A percentile compares a stretch with the other conserved stretches of the same genome.
Conservation (phyloP, 139 green algal genomes). For the Haematococcus sp. region DNA sequence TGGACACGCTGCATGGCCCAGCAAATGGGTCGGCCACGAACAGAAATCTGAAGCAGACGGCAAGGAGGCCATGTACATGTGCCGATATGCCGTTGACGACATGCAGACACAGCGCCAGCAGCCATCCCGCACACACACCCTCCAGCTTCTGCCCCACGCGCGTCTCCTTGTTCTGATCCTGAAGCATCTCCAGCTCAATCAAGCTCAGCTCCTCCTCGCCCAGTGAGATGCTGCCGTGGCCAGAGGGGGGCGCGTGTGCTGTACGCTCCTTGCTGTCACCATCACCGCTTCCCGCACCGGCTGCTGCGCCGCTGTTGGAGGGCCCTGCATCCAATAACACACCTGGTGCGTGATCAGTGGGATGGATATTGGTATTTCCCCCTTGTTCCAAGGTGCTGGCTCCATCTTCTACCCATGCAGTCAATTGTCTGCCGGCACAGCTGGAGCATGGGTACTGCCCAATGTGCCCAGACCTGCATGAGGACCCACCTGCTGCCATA, state of each 20-base stretch:
- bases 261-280: conserved; percentile 10
- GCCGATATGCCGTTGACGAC: neutral
- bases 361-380: no score
- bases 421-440: no score
- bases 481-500: neutral
- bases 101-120: neutral
- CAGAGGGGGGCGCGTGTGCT: neutral
- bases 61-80: no score
- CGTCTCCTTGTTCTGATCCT: conserved; percentile 38
- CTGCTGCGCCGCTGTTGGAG: neutral
- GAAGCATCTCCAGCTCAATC: conserved; percentile 37
- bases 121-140: conserved; percentile 27
- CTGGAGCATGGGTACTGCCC: no score
- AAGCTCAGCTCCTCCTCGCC: conserved; percentile 30
- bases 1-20: no score
- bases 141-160: conserved; percentile 86
- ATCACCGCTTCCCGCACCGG: neutral
- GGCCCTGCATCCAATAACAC: neutral
- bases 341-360: neutral
- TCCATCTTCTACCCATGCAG: no score
- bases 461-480: no score
- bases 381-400: no score
- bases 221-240: no score
- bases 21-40: neutral
- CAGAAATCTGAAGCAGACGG: no score